Percentiles rank a stretch among this genome's conserved stretches.
phyloP scores from a whole-genome alignment of 805 yeast species.

The Lipomyces yamadae region DNA sequence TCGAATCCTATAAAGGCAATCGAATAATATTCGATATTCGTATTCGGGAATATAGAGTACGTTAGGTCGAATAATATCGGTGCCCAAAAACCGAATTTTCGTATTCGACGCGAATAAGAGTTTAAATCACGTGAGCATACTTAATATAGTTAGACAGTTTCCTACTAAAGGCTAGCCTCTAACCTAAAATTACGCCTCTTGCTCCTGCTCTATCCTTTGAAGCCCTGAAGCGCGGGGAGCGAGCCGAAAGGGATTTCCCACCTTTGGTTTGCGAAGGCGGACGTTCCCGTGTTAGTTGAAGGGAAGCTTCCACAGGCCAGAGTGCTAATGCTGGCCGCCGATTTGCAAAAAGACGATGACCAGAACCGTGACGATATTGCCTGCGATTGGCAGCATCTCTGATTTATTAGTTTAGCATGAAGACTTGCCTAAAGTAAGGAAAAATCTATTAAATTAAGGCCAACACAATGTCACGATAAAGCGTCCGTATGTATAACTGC shows the following conservation, averaged over 20 bases:
- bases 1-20: too few species aligned
- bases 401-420: conserved; percentile 29
- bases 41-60: too few species aligned
- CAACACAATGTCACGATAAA: not conserved
- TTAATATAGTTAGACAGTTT: too few species aligned
- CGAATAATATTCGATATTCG: too few species aligned
- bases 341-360: conserved; percentile 43
- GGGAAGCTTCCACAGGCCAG: conserved; percentile 50
- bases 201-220: too few species aligned
- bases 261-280: conserved; percentile 45
- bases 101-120: too few species aligned
- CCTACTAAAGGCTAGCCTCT: too few species aligned
- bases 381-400: conserved; percentile 42
- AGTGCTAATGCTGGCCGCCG: conserved; percentile 48
- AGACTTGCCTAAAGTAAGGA: not conserved
- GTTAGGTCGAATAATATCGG: too few species aligned
- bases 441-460: not conserved
- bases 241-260: conserved; percentile 46
- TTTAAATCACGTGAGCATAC: too few species aligned
- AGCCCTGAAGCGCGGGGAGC: too few species aligned
- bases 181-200: too few species aligned
- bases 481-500: not conserved
- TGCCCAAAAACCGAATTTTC: too few species aligned
- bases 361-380: conserved; percentile 41
- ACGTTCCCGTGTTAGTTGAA: conserved; percentile 47